Evolutionary conservation across 116 monocot species (phyloP).

Genomic region (Cymodocea nodosa): DNA sequence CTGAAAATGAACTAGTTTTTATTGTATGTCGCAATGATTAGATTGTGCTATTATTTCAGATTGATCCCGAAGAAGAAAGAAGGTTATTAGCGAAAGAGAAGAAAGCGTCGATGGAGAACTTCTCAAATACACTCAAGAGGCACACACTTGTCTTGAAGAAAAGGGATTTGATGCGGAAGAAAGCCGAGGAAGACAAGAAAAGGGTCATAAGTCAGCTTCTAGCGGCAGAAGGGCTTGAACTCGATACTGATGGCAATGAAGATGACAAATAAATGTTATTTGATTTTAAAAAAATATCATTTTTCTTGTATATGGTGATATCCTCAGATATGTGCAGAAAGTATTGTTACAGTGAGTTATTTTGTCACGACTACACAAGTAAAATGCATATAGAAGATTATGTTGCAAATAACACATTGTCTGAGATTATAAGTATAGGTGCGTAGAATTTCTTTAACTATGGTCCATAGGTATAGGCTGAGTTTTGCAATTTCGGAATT

Average conservation of each 20-base stretch:
- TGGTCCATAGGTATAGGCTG: no score
- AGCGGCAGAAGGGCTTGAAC: slow-evolving; percentile 92
- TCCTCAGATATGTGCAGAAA: neutral
- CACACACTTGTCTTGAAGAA: slow-evolving; percentile 86
- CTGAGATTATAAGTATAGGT: no score
- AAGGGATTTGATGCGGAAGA: slow-evolving; percentile 74
- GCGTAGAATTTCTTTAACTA: no score
- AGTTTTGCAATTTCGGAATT: no score
- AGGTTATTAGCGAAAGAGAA: slow-evolving; percentile 79
- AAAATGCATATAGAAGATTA: no score
- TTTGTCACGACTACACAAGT: neutral
- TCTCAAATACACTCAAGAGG: slow-evolving; percentile 56
- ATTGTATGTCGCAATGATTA: neutral
- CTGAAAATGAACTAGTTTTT: neutral
- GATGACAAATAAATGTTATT: slow-evolving; percentile 1
- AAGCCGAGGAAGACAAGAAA: slow-evolving; percentile 62
- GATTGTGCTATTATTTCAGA: slow-evolving; percentile 16
- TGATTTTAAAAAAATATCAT: no score
- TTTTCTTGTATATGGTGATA: neutral
- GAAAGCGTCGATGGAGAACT: slow-evolving; percentile 61
- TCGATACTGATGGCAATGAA: slow-evolving; percentile 62
- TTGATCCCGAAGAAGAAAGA: slow-evolving; percentile 92
- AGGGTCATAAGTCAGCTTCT: slow-evolving; percentile 54
- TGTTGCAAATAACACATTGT: no score
- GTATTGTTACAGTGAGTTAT: neutral